Evolutionary conservation across 495 filamentous ascomycete genomes (phyloP).

Genomic region (Viridothelium virens): DNA sequence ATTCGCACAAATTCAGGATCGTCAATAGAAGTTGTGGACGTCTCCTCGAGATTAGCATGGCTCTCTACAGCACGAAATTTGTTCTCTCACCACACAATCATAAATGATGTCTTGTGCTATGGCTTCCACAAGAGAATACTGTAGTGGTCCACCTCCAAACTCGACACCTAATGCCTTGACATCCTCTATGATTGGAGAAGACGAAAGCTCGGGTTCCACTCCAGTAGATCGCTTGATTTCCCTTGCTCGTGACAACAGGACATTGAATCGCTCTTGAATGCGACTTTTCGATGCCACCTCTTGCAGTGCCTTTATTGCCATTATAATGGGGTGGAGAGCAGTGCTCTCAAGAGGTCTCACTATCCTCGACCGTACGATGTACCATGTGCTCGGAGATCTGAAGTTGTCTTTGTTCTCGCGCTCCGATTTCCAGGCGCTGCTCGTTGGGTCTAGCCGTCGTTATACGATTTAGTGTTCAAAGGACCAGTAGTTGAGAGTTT

Average conservation of each 20-base stretch:
- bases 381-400: too few species aligned
- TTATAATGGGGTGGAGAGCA: background rate
- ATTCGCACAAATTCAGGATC: slow-evolving; percentile 68
- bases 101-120: slow-evolving; percentile 74
- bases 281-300: background rate
- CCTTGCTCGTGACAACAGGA: slow-evolving; percentile 57
- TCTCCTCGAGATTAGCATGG: slow-evolving; percentile 20
- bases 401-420: too few species aligned
- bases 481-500: too few species aligned
- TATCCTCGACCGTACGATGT: too few species aligned
- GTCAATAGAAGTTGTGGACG: slow-evolving; percentile 44
- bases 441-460: too few species aligned
- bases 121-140: slow-evolving; percentile 59
- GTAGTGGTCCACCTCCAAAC: slow-evolving; percentile 16
- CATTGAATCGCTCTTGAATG: slow-evolving; percentile 38
- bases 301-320: slow-evolving; percentile 17
- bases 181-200: slow-evolving; percentile 43
- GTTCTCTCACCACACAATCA: slow-evolving; percentile 49
- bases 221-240: slow-evolving; percentile 54
- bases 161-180: slow-evolving; percentile 39
- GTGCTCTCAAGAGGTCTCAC: background rate
- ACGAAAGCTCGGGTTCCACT: slow-evolving; percentile 72
- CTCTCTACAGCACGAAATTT: background rate
- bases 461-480: too few species aligned
- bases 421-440: too few species aligned